Base-by-base conservation (phyloP, 371 early-diverging fungal genomes). In the Mucor piriformis region DNA sequence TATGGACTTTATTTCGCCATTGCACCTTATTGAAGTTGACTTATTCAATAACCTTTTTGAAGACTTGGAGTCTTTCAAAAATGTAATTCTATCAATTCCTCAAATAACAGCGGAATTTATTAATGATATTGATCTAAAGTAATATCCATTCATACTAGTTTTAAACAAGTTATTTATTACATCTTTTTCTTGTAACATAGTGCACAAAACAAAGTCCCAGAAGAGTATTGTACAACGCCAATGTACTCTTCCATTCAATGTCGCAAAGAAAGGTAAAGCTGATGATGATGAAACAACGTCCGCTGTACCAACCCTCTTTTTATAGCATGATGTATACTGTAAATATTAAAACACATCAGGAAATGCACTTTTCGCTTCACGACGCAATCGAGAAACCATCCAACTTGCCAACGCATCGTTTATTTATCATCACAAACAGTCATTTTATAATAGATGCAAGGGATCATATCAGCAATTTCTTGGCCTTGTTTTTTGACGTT, bases 361-460 rank as follows among this genome's bases (percentile, higher is more conserved):
- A 51, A 46, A 13, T 52, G 16, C 54, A 49, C 48, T 43, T n/a
- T 25, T 49, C 58, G n/a, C 23, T 47, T n/a, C 3, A 38, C 5
- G 27, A 57, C 27, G 20, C 16, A 7, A 32, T 23, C 1, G 18
- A 49, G 1, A 16, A 11, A 13, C n/a, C 48, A 2, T 23, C 20
- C 2, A 21, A 13, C 6, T 5, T 25, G 25, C 47, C 54, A 13
- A 15, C 50, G 12, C 69, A 69, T 6, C 68, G 79, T 7, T 51
- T 79, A 3, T 76, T 65, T 50, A 63, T 79, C 23, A 57, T 54
- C 18, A 64, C 63, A 35, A 72, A 72, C 27, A 64, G 62, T 16
- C 54, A 72, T 12, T 29, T 70, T 33, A 29, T 79, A 0, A 35
- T 61, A 1, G 59, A 74, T 29, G 66, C 69, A 7, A 52, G 66